Base-by-base conservation (phyloP, 2,329 filamentous ascomycete genomes). In the Diaporthe destruens region DNA sequence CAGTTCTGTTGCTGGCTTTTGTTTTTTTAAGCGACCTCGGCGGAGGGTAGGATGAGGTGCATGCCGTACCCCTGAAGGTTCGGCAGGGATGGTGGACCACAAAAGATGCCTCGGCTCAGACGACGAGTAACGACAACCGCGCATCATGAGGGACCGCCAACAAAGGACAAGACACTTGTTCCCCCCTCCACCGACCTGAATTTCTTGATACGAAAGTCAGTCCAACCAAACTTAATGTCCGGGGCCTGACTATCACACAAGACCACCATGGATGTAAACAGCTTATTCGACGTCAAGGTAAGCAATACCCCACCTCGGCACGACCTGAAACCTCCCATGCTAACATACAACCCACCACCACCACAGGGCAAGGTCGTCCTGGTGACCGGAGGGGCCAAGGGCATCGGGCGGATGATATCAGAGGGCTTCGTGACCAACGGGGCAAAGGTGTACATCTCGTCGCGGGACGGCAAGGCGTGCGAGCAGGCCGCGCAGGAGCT, bases 341-440 rank as follows among this genome's bases (percentile, higher is more conserved):
- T 66, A 59, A 9, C 59, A 73, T 55, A 57, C 59, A 9, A 36
- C 20, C 29, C 29, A 44, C 72, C 63, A 44, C 72, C 63, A 47
- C 18, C 23, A 36, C 74, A 88, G 85, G 87, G 83, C 80, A 90
- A 90, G 82, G 86, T 88, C 68, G 87, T 89, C 76, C 85, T 90
- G 72, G 84, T 90, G 68, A 90, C 88, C 6, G 88, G 88, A 75
- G 87, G 87, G 68, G 87, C 86, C 57, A 88, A 91, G 78, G 90
- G 90, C 75, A 89, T 92, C 75, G 91, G 91, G 20, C 88, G 87
- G 73, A 92, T 92, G 90, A 92, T 93, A 75, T 88, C 89, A 42
- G 84, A 90, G 71, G 91, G 89, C 72, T 92, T 91, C 81, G 85
- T 92, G n/a, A 79, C 84, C 71, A 92, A 91, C 80, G 89, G 90